Base-by-base conservation (phyloP, 768 basidiomycete genomes). In the Scleroderma bovista region DNA sequence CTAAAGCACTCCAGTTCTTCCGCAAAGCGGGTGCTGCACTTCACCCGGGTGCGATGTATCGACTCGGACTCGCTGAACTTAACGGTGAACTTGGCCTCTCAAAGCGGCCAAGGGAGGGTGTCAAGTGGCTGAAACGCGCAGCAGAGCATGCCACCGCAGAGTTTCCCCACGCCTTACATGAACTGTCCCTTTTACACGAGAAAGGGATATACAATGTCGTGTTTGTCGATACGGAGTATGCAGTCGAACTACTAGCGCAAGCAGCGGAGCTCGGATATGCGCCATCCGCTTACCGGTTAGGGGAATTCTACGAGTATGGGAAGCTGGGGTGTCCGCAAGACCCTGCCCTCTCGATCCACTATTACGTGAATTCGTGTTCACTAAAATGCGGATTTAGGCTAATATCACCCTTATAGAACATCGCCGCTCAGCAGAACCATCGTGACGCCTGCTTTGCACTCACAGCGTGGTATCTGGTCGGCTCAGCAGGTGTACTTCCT, bases 231-330 rank as follows among this genome's bases (percentile, higher is more conserved):
- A 83, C 84, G 55, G 95, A 98, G 60, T 99, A 99, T 61, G 86
- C 95, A 1, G 84, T 87, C 1, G 96, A 99, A 69, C 75, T 98
- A 11, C 73, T 98, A 37, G 96, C 96, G 2, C 92, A 96, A 64
- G 95, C 94, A 22, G 84, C 91, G 0, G 96, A 98, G 68, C 78
- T 99, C 22, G 93, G 93, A 5, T 97, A 97, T 69, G 93, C 95
- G 9, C 92, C 95, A 16, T 93, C 90, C 56, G 96, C 96, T 29
- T 91, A 93, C 71, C 84, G 92, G 52, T 72, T 98, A 50, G 96
- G 96, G 22, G 95, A 98, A 70, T 97, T 94, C 67, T 99, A 99
- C 67, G 96, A 99, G 73, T 99, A 98, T 67, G 96, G 96, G 32
- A 94, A 91, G 75, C 87, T 97, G 82, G 94, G 93, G 9, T 98